A percentile compares a stretch with the other conserved stretches of the same genome.
Conservation (phyloP, 441 rosid species). For the Populus trichocarpa region DNA sequence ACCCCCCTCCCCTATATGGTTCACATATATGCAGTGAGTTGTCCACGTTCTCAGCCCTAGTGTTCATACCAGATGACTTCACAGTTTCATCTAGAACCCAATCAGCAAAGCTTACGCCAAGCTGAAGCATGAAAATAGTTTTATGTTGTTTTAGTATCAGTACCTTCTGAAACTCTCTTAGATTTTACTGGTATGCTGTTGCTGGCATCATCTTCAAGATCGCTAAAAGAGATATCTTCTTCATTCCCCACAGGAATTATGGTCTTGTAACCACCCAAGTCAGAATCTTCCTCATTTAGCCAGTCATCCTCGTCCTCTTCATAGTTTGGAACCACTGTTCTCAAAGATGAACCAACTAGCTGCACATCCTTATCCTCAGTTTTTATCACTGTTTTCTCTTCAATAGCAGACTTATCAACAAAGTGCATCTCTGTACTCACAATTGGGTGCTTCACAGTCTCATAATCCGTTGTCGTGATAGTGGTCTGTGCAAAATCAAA, state of each 20-base stretch:
- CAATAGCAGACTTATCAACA: slow-evolving; percentile 65
- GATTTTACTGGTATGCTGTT: slow-evolving; percentile 42
- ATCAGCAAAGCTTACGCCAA: slow-evolving; percentile 26
- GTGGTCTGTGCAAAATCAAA: slow-evolving; percentile 50
- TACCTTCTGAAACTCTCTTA: slow-evolving; percentile 26
- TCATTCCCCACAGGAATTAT: slow-evolving; percentile 50
- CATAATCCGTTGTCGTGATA: slow-evolving; percentile 34
- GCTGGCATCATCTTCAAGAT: slow-evolving; percentile 80
- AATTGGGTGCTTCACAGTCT: slow-evolving; percentile 53
- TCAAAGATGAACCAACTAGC: slow-evolving; percentile 29
- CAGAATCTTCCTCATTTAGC: slow-evolving; percentile 74
- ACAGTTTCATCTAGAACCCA: slow-evolving; percentile 10
- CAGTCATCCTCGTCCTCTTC: slow-evolving; percentile 87
- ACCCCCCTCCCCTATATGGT: not conserved
- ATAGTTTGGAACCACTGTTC: slow-evolving; percentile 37
- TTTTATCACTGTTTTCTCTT: slow-evolving; percentile 44
- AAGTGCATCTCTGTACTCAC: slow-evolving; percentile 48
- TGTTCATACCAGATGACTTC: slow-evolving; percentile 7
- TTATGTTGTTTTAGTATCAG: slow-evolving; percentile 26
- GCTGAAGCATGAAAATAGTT: slow-evolving; percentile 8
- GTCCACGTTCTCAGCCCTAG: not conserved
- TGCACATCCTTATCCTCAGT: slow-evolving; percentile 26
- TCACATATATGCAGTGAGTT: slow-evolving; percentile 5
- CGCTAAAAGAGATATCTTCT: slow-evolving; percentile 91
- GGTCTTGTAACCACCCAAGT: slow-evolving; percentile 42